These are phyloP conservation scores for Pseudotulostoma volvatum DNA, from an alignment of 495 filamentous ascomycete genomes.

Conservation along the genomic window DNA sequence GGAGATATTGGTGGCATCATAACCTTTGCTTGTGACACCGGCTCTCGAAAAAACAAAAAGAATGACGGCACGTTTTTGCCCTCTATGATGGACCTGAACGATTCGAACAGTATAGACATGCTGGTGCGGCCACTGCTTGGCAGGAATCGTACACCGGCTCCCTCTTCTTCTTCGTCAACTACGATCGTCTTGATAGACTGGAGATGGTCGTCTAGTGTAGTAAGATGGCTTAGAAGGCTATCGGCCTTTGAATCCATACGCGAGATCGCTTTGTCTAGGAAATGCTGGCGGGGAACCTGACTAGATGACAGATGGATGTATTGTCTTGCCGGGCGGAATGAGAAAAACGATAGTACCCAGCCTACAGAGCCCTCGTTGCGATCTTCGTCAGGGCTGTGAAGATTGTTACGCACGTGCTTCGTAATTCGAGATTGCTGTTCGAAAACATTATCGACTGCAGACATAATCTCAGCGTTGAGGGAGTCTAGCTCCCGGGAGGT, in stretches of 20 bases:
- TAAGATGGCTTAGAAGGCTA: conserved; percentile 18
- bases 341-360: background rate
- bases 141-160: too few relatives aligned
- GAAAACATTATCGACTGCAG: conserved; percentile 23
- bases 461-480: conserved; percentile 25
- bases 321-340: background rate
- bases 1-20: background rate
- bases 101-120: background rate
- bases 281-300: conserved; percentile 11
- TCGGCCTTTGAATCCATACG: conserved; percentile 25
- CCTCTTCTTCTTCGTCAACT: conserved; percentile 8
- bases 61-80: background rate
- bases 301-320: background rate
- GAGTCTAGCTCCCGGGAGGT: conserved; percentile 25
- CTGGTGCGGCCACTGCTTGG: background rate
- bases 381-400: background rate
- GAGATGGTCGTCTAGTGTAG: conserved; percentile 27
- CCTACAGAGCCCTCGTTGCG: background rate
- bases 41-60: background rate
- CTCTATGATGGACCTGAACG: too few relatives aligned
- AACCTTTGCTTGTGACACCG: background rate
- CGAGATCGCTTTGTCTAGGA: conserved; percentile 18
- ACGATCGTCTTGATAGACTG: conserved; percentile 24
- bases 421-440: conserved; percentile 1
- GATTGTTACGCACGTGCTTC: background rate